Base-by-base conservation (phyloP, 441 rosid genomes). In the Daphne laureola region DNA sequence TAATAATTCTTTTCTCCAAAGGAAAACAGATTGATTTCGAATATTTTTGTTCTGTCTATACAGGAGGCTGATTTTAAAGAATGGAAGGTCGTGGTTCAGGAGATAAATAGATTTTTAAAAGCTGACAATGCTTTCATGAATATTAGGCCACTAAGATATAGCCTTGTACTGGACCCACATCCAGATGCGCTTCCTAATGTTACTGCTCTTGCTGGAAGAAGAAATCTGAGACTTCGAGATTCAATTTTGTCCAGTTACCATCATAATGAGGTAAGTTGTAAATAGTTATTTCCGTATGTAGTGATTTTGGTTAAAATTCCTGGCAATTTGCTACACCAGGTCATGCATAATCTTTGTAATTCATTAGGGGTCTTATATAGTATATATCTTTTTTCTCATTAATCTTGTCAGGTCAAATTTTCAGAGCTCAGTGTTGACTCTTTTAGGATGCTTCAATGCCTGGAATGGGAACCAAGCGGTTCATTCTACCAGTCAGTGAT, bases 381-480 rank as follows among this genome's bases (percentile, higher is more conserved):
- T 23, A 17, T 59, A 31, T 21, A 15, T 13, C 63, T 59, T 57
- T 58, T 62, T 64, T 57, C 26, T 27, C 67, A 45, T 67, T 38
- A 59, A 47, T 69, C 48, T 65, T 70, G 57, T 60, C 82, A 91
- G 96, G 87, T 88, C 68, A 91, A 91, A 79, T 86, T 79, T 77
- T 91, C 96, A 0, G 98, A 91, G 90, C 93, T 91, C 64, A 86
- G 95, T 6, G 74, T 91, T 18, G 96, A 91, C 71, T 71, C 93
- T 15, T 91, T 86, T 65, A 82, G 95, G 83, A 88, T 91, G 93
- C 93, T 91, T 73, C 98, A 91, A 55, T 84, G 90, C 78, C 57
- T 91, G 66, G 98, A 91, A 64, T 91, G 98, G 98, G 98, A 91
- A 66, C 95, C 95, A 14, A 82, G 91, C 61, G 98, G 98, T 69